These are phyloP conservation scores for Apiospora phragmitis DNA, from an alignment of 2,329 filamentous ascomycete species.

Conservation along the genomic window DNA sequence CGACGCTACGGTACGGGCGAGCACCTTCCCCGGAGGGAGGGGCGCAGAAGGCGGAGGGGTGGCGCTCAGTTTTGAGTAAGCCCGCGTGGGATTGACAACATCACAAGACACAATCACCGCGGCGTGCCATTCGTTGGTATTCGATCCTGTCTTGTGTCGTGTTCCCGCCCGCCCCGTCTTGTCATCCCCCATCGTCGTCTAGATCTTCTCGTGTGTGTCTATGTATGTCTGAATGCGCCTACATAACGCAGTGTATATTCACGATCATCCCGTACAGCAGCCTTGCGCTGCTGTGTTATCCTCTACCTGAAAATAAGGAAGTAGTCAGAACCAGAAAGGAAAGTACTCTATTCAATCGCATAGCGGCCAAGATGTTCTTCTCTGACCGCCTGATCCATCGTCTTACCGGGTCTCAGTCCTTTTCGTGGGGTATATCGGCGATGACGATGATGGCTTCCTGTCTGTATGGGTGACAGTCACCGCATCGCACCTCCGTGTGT, in stretches of 20 bases:
- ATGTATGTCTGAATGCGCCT: not conserved
- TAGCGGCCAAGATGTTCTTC: not conserved
- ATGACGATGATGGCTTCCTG: not conserved
- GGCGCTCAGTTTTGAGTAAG: constrained; percentile 5
- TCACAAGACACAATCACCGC: constrained; percentile 1
- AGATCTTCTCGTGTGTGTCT: not conserved
- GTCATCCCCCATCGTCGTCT: not conserved
- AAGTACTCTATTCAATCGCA: not conserved
- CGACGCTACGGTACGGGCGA: not conserved
- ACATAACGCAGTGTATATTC: constrained; percentile 6
- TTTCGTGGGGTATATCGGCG: not conserved
- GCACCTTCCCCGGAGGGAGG: constrained; percentile 3
- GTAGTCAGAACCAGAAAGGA: not conserved
- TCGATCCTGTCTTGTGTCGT: not conserved
- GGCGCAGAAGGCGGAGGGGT: not conserved
- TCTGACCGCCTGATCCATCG: not conserved
- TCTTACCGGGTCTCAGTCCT: not conserved
- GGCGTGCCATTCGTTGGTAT: not conserved
- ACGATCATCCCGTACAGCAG: not conserved
- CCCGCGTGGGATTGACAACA: constrained; percentile 7
- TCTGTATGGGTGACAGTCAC: not conserved
- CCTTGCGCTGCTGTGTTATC: not conserved
- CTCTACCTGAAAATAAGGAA: not conserved
- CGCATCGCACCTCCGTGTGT: not conserved
- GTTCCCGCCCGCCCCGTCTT: not conserved